Evolutionary conservation across 1,284 basidiomycete species (phyloP).

Genomic region (Anthracocystis walkeri): DNA sequence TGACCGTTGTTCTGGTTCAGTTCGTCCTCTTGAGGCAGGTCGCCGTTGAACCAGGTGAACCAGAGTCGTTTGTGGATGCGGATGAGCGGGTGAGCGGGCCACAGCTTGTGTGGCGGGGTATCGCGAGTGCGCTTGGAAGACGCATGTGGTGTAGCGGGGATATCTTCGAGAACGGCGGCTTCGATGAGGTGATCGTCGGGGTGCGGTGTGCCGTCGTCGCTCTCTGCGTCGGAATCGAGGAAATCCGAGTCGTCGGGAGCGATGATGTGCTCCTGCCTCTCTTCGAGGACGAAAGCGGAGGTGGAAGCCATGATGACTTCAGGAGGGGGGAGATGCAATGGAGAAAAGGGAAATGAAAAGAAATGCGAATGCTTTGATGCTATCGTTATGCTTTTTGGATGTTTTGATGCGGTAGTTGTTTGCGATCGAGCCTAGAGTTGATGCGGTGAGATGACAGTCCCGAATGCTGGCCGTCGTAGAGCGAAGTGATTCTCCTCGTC

Average conservation of each 20-base stretch:
- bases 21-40: conserved; percentile 34
- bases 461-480: no score
- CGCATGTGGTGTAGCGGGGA: conserved; percentile 2
- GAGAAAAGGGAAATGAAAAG: not conserved
- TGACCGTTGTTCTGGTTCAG: conserved; percentile 44
- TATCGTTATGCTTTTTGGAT: not conserved
- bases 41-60: conserved; percentile 57
- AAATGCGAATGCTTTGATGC: not conserved
- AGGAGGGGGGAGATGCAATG: not conserved
- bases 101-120: conserved; percentile 13
- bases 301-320: conserved; percentile 38
- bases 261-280: conserved; percentile 34
- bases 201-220: conserved; percentile 9
- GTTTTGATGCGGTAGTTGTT: not conserved
- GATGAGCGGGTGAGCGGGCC: conserved; percentile 55
- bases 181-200: conserved; percentile 39
- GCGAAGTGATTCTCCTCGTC: no score
- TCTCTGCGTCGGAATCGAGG: conserved; percentile 55
- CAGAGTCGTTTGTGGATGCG: conserved; percentile 60
- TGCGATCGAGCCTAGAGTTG: not conserved
- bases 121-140: not conserved
- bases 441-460: no score
- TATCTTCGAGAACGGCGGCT: conserved; percentile 26
- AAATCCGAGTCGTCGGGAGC: conserved; percentile 64
- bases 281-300: conserved; percentile 34